Conservation (phyloP, 768 basidiomycete genomes). For the Harrya chromipes region DNA sequence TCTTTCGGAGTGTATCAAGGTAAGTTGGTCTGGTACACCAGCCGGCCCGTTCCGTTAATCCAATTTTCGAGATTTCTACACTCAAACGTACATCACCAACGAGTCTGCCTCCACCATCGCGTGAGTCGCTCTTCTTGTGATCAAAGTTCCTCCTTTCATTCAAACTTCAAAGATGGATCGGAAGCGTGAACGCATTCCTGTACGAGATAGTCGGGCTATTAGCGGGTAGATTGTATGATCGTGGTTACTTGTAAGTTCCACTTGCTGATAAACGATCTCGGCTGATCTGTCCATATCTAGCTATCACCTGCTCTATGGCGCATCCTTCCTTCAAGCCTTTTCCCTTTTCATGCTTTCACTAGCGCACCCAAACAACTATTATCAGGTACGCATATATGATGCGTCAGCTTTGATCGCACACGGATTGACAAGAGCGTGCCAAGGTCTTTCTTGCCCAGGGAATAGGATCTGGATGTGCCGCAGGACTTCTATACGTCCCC, state of each 20-base stretch:
- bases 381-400: constrained; percentile 33
- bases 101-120: constrained; percentile 39
- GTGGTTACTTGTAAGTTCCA: constrained; percentile 46
- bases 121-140: constrained; percentile 23
- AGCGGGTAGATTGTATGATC: constrained; percentile 49
- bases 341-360: constrained; percentile 48
- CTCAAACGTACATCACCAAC: constrained; percentile 35
- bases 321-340: constrained; percentile 27
- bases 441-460: constrained; percentile 55
- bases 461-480: constrained; percentile 45
- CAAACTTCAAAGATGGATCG: constrained; percentile 37
- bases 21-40: background rate
- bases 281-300: constrained; percentile 9
- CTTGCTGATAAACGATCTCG: too few species aligned
- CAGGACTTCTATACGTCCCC: constrained; percentile 48
- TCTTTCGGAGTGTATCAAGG: constrained; percentile 47
- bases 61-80: constrained; percentile 36
- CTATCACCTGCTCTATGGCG: constrained; percentile 27
- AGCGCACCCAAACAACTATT: constrained; percentile 39
- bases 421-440: background rate
- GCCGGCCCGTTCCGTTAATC: background rate
- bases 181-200: constrained; percentile 48
- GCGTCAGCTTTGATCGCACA: too few species aligned
- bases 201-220: constrained; percentile 43
- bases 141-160: background rate